phyloP scores from a whole-genome alignment of 2,329 filamentous ascomycete genomes.

The Didymella pinodella region DNA sequence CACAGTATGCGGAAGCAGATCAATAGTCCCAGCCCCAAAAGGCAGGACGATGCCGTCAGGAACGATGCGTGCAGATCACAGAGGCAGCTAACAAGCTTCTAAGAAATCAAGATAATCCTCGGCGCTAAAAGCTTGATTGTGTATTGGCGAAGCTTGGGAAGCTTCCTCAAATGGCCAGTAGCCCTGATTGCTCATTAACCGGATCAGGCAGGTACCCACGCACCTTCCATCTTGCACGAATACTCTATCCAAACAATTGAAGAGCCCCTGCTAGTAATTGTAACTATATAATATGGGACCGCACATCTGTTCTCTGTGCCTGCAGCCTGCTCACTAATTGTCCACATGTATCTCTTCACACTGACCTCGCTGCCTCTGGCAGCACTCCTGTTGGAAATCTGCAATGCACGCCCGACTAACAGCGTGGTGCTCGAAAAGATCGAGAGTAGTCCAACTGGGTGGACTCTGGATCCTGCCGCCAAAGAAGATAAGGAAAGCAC shows the following conservation, averaged over 20 bases:
- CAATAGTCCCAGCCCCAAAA: not conserved
- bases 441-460: conserved; percentile 22
- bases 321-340: not conserved
- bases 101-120: not conserved
- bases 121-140: conserved; percentile 15
- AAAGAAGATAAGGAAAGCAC: conserved; percentile 28
- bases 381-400: conserved; percentile 8
- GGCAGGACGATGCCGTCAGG: too few relatives aligned
- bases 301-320: too few relatives aligned
- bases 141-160: conserved; percentile 26
- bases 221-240: not conserved
- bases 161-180: conserved; percentile 22
- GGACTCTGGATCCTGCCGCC: conserved; percentile 24
- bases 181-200: conserved; percentile 8
- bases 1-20: not conserved
- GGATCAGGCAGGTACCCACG: conserved; percentile 18
- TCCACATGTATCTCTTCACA: conserved; percentile 4
- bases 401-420: conserved; percentile 25
- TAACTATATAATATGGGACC: not conserved
- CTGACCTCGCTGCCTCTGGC: conserved; percentile 4
- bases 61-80: not conserved
- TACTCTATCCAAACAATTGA: not conserved
- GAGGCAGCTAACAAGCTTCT: not conserved
- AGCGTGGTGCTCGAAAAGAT: conserved; percentile 28
- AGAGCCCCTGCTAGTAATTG: too few relatives aligned